Base-by-base conservation (phyloP, 2,329 filamentous ascomycete species). In the Penicillium palitans region DNA sequence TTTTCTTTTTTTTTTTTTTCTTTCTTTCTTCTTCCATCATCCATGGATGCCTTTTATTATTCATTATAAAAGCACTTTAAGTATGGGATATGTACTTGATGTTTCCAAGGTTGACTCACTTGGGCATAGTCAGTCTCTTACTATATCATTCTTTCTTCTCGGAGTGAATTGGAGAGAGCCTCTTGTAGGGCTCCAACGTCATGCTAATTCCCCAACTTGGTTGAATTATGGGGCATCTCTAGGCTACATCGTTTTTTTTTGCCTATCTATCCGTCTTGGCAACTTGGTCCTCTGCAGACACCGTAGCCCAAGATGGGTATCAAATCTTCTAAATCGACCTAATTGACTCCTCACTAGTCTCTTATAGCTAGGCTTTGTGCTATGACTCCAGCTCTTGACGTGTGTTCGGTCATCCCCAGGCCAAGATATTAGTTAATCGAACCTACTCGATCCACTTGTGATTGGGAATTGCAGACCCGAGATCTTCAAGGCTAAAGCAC, bases 201-300 rank as follows among this genome's bases (percentile, higher is more conserved):
- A 63, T 50, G 17, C 17, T 35, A 47, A 46, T 59, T 33, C 13
- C 55, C 58, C 52, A 45, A 33, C n/a, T 49, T 60, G 47, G 33
- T 46, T 33, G 29, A 62, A 55, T 46, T 60, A 62, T 54, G 65
- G 65, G 62, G 49, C 62, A 25, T 54, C 57, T 55, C 62, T 58
- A 67, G 65, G 65, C 65, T 66, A 39, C 65, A 63, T 67, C 56
- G 12, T 67, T 67, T 54, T 67, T 54, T 57, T 27, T 48, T 55
- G 29, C 62, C 59, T 66, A 63, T 67, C 37, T 10, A 10, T n/a
- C 17, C n/a, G n/a, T 31, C 55, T 66, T 61, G 57, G 54, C 63
- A 50, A 46, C 35, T 24, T 17, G 31, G 25, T 44, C 33, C 33
- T 35, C 25, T 21, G 2, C 24, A 45, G 41, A 52, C 52, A 61